Evolutionary conservation across 257 asterid genomes (phyloP), one percentile per base, ranked within the genome.

Genomic region (Nicotiana benthamiana): DNA sequence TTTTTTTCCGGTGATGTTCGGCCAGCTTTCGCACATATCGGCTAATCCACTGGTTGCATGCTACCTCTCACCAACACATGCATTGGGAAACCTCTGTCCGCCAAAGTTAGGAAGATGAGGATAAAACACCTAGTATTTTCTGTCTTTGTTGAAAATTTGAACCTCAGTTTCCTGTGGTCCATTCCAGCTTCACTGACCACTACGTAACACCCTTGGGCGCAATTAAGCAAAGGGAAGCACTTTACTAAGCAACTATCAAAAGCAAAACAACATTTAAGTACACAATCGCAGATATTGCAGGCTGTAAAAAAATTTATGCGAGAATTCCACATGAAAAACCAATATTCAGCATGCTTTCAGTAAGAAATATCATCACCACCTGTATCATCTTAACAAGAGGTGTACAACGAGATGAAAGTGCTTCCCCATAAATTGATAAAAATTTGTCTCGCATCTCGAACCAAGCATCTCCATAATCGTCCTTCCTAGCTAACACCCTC

Each of bases 381-480:
- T 93, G 97, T 87, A 93, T 92, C 92, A 93, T 89, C 88, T 88
- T 97, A 81, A 89, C 91, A 79, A 95, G 95, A 80, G 84, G 92
- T 80, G 86, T 85, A 86, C 97, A 91, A 79, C 82, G 84, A 80
- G 99, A 92, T 76, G 98, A 93, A 84, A 93, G 89, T 56, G 94
- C 92, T 87, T 93, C 97, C 48, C 80, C 86, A 84, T 91, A 92
- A 80, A 91, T 65, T 24, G 88, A 85, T 75, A 95, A 87, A 84
- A 93, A 86, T 87, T 89, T 95, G 79, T 81, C 84, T 75, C 92
- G 89, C 85, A 84, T 87, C 77, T 86, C 87, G 74, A 81, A 75
- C 90, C 97, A 84, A 54, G 85, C 68, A 81, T 87, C 93, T 82
- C 96, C 96, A 82, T 92, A 92, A 82, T 89, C 90, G 87, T 82